A percentile compares a stretch with the other conserved stretches of the same genome.
Evolutionary conservation across 257 asterid genomes (phyloP).

Genomic region (Gentiana dahurica): DNA sequence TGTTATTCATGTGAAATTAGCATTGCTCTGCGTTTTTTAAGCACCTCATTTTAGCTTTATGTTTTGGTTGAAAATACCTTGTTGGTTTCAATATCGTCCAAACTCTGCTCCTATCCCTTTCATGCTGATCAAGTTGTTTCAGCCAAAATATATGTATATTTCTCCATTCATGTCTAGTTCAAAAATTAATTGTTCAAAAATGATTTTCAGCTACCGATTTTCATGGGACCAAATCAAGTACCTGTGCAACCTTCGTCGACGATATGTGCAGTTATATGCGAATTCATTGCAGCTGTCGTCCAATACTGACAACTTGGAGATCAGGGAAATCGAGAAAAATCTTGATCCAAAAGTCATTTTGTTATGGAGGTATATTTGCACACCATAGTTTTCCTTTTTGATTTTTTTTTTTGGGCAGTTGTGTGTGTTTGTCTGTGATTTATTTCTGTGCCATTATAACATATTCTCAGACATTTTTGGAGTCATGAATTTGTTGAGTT

Average conservation of each 20-base stretch:
- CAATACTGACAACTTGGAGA: slow-evolving; percentile 33
- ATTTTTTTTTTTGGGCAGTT: background rate
- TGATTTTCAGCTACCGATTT: slow-evolving; percentile 59
- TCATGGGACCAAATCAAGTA: slow-evolving; percentile 88
- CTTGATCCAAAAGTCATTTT: slow-evolving; percentile 90
- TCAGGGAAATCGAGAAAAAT: slow-evolving; percentile 76
- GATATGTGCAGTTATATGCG: slow-evolving; percentile 84
- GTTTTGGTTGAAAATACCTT: no score
- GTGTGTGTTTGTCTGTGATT: no score
- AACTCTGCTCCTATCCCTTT: no score
- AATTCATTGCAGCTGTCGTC: slow-evolving; percentile 57
- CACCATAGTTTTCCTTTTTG: slow-evolving; percentile 6
- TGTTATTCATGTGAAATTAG: no score
- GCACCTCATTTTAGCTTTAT: background rate
- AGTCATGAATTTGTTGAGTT: no score
- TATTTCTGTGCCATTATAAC: no score
- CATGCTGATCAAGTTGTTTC: no score
- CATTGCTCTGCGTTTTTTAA: no score
- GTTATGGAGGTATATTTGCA: slow-evolving; percentile 70
- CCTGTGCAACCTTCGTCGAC: slow-evolving; percentile 80
- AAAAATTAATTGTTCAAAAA: background rate
- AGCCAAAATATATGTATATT: background rate
- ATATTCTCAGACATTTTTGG: no score
- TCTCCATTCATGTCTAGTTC: background rate
- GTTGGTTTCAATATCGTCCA: no score